Percentiles rank a stretch among this genome's conserved stretches.
Evolutionary conservation across 768 basidiomycete genomes (phyloP).

Genomic region (Xerocomellus chrysenteron): DNA sequence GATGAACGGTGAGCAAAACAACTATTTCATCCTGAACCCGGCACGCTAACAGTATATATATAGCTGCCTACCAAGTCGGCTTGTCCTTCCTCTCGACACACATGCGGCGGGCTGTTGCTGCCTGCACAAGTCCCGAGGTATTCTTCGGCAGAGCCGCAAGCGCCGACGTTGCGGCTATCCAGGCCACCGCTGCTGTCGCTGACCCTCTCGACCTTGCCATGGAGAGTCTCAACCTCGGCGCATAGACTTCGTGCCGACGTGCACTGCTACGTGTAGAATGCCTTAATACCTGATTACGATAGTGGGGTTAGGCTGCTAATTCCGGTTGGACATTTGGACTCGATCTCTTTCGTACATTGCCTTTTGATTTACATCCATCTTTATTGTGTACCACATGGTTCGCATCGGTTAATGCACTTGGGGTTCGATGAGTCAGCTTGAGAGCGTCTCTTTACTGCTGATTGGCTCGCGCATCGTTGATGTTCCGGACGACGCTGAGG

Average conservation of each 20-base stretch:
- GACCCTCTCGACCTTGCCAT: conserved; percentile 66
- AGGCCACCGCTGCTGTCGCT: conserved; percentile 38
- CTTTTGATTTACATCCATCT: conserved; percentile 2
- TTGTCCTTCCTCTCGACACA: conserved; percentile 88
- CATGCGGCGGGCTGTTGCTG: conserved; percentile 93
- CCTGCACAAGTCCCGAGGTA: conserved; percentile 90
- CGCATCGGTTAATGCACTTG: background rate
- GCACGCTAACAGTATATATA: conserved; percentile 5
- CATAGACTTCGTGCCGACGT: conserved; percentile 10
- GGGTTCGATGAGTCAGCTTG: conserved; percentile 23
- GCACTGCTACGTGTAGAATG: conserved; percentile 6
- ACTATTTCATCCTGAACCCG: background rate
- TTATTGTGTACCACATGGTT: background rate
- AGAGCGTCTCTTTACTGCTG: background rate
- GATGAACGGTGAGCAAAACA: conserved; percentile 78
- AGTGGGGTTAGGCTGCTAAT: conserved; percentile 5
- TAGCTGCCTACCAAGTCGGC: conserved; percentile 97
- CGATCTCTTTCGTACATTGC: background rate
- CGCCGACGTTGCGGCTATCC: conserved; percentile 34
- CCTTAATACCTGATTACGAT: conserved; percentile 14
- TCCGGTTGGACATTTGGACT: background rate
- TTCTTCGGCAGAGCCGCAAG: conserved; percentile 63
- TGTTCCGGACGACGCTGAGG: conserved; percentile 46
- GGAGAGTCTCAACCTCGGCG: conserved; percentile 44
- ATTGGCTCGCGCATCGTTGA: conserved; percentile 11